A percentile compares a stretch with the other conserved stretches of the same genome.
Conservation (phyloP, 2,329 filamentous ascomycete genomes). For the Trichoderma asperellum region DNA sequence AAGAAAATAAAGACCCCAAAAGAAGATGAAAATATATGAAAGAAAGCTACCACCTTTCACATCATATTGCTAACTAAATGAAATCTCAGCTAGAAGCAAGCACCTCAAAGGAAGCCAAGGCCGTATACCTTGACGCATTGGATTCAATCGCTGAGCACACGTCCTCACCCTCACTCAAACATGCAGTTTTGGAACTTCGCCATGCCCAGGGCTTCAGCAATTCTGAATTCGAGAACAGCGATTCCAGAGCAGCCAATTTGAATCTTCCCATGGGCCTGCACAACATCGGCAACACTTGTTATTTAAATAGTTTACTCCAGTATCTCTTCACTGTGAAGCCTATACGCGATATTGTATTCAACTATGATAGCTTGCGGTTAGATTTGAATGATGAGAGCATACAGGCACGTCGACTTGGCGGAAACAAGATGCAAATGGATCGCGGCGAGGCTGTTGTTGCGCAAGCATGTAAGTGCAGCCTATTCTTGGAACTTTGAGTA, state of each 20-base stretch:
- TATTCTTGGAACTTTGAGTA: not conserved
- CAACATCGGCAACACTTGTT: conserved; percentile 98
- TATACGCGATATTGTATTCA: conserved; percentile 77
- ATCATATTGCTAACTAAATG: not conserved
- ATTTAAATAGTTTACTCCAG: conserved; percentile 93
- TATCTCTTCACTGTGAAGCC: conserved; percentile 90
- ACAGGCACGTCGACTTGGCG: conserved; percentile 73
- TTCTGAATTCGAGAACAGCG: conserved; percentile 4
- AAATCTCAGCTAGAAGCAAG: conserved; percentile 36
- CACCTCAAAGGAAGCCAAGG: conserved; percentile 38
- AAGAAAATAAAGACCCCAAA: not conserved
- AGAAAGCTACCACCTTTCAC: not conserved
- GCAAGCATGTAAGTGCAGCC: conserved; percentile 72
- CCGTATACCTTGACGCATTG: conserved; percentile 42
- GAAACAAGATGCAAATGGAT: conserved; percentile 56
- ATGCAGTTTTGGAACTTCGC: conserved; percentile 36
- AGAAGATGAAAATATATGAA: not conserved
- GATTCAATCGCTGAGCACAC: conserved; percentile 42
- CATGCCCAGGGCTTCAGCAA: conserved; percentile 29
- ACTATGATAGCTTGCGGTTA: conserved; percentile 73
- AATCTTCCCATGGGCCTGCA: conserved; percentile 81
- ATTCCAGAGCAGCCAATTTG: conserved; percentile 38
- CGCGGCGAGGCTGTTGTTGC: conserved; percentile 65
- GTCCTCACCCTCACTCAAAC: conserved; percentile 33
- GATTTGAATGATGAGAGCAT: conserved; percentile 67